phyloP scores from a whole-genome alignment of 2,329 filamentous ascomycete species.

The Talaromyces sp. region DNA sequence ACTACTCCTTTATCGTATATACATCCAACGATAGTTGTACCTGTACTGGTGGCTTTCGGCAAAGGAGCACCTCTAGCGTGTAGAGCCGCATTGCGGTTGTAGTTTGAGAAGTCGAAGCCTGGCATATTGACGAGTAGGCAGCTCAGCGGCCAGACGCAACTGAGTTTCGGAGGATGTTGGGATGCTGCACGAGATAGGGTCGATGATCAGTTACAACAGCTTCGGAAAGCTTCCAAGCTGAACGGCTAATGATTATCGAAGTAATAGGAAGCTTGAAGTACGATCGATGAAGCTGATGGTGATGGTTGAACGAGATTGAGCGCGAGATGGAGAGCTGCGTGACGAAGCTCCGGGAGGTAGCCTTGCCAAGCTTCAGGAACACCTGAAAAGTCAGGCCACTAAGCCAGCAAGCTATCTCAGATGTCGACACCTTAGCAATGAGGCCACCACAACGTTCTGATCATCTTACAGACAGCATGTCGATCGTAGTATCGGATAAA shows the following conservation, averaged over 20 bases:
- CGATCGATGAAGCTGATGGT: constrained; percentile 11
- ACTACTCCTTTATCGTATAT: constrained; percentile 96
- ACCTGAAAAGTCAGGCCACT: constrained; percentile 10
- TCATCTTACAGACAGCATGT: background rate
- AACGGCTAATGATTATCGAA: constrained; percentile 31
- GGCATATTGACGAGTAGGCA: constrained; percentile 62
- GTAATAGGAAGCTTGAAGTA: constrained; percentile 30
- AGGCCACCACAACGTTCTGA: background rate
- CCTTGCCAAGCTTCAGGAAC: constrained; percentile 24
- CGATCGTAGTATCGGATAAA: background rate
- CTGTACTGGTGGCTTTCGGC: constrained; percentile 96
- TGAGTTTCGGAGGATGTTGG: constrained; percentile 1
- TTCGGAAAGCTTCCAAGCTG: background rate
- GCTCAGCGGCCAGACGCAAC: constrained; percentile 18
- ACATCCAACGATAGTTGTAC: constrained; percentile 97
- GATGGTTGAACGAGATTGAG: constrained; percentile 36
- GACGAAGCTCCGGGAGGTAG: constrained; percentile 41
- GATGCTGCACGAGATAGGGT: background rate
- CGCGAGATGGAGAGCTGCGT: constrained; percentile 37
- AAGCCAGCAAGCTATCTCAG: background rate
- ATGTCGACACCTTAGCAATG: background rate
- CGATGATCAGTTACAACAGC: background rate
- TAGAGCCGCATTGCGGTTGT: constrained; percentile 96
- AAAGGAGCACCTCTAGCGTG: constrained; percentile 91
- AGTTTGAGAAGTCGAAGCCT: constrained; percentile 99